Evolutionary conservation across 768 basidiomycete genomes (phyloP).

Genomic region (Tulasnella sp.): DNA sequence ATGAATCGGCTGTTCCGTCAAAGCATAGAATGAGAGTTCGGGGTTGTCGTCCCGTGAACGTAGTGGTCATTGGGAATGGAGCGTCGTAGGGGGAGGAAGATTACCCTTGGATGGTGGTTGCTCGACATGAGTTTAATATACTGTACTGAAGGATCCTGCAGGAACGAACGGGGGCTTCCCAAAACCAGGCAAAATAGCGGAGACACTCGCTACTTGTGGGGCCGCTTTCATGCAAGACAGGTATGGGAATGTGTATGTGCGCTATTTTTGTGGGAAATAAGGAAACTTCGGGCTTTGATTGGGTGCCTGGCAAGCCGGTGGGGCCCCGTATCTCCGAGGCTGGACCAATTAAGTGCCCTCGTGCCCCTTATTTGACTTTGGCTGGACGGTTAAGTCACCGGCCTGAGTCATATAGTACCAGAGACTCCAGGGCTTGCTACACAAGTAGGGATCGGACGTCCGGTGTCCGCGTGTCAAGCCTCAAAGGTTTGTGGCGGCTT

Average conservation of each 20-base stretch:
- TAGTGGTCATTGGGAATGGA: background rate
- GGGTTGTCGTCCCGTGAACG: background rate
- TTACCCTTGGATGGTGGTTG: background rate
- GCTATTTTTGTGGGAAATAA: background rate
- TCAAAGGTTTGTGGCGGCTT: too few species aligned
- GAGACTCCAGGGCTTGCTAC: too few species aligned
- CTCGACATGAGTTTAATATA: background rate
- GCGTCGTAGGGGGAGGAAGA: background rate
- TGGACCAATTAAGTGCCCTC: background rate
- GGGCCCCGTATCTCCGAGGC: background rate
- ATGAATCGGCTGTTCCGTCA: constrained; percentile 47
- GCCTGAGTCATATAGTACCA: background rate
- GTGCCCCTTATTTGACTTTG: background rate
- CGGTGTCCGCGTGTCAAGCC: background rate
- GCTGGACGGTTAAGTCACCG: background rate
- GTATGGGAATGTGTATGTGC: too few species aligned
- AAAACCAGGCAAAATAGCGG: background rate
- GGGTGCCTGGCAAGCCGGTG: background rate
- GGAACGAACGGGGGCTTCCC: background rate
- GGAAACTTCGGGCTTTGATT: background rate
- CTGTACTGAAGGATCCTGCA: background rate
- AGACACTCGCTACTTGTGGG: too few species aligned
- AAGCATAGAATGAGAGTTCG: constrained; percentile 58
- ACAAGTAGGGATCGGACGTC: background rate
- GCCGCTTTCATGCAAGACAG: background rate